Evolutionary conservation across 192 early-diverging fungal genomes (phyloP), one percentile per base, ranked within the genome.

Genomic region (Coemansia guatemalensis): DNA sequence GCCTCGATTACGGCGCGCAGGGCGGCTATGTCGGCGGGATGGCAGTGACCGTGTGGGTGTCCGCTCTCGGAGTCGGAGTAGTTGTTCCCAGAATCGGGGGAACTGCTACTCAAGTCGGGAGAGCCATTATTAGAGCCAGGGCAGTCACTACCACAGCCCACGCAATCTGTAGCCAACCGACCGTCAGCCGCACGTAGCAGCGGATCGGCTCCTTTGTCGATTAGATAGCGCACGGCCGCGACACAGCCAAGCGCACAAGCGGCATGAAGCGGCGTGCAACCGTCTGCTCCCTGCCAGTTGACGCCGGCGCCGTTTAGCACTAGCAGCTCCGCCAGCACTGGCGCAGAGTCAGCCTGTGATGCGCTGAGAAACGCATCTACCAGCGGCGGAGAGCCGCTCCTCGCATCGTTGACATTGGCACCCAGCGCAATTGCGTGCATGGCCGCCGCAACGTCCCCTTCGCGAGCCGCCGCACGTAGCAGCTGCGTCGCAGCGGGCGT

Each of bases 391-490:
- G 35, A 27, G 8, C 41, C 23, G 17, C 21, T 12, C 7, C 25
- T 58, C 24, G 59, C 56, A 12, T 53, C 18, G 56, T 88, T 85
- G 18, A 89, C 84, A 58, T 90, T 80, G 8, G 90, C 90, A 26
- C 92, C 91, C 35, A 87, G 68, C n/a, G 89, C 86, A 53, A 96
- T 62, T n/a, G 80, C 86, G 7, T 83, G 70, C 57, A 91, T 51
- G 4, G 82, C 85, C 2, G 72, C 78, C 5, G 62, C 39, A 4
- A 87, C 67, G 55, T 92, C 83, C 17, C 83, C 78, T 20, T 76
- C 18, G 26, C 60, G 54, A 5, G 57, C 55, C 0, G 78, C 78
- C 3, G 78, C 78, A 61, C 71, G 65, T 65, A 81, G 52, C 24
- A 81, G 60, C 29, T 21, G 44, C 14, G 77, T 56, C 1, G 77